These are phyloP conservation scores for Penicillium robsamsonii DNA, from an alignment of 495 filamentous ascomycete species.

Conservation along the genomic window DNA sequence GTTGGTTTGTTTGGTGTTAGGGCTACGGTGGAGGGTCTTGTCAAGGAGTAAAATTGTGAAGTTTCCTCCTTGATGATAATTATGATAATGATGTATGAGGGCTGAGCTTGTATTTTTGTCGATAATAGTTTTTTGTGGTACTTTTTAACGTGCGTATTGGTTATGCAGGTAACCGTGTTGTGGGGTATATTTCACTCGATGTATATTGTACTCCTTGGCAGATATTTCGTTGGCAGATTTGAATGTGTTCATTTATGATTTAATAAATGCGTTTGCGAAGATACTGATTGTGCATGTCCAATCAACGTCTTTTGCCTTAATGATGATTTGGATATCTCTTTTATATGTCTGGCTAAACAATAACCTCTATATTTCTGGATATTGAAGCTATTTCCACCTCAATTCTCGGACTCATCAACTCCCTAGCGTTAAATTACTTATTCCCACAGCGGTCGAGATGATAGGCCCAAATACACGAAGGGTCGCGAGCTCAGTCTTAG, in stretches of 20 bases:
- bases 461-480: too few species aligned
- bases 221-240: neutral
- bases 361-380: too few species aligned
- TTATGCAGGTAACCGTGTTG: neutral
- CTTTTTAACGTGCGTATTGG: neutral
- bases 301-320: neutral
- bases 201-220: neutral
- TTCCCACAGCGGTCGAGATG: too few species aligned
- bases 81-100: neutral
- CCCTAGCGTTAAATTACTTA: too few species aligned
- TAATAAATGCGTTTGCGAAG: neutral
- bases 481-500: too few species aligned
- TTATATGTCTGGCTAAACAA: too few species aligned
- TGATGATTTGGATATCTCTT: too few species aligned
- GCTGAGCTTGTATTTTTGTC: neutral
- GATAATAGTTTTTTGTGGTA: neutral
- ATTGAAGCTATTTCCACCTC: too few species aligned
- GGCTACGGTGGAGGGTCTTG: conserved; percentile 18
- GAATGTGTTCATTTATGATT: neutral
- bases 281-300: neutral
- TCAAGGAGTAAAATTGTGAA: conserved; percentile 13
- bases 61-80: neutral
- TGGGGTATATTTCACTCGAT: neutral
- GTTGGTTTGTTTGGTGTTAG: conserved; percentile 18
- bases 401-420: too few species aligned